Evolutionary conservation across 2,329 filamentous ascomycete genomes (phyloP), one percentile per base, ranked within the genome.

Genomic region (Hypoxylon sp.): DNA sequence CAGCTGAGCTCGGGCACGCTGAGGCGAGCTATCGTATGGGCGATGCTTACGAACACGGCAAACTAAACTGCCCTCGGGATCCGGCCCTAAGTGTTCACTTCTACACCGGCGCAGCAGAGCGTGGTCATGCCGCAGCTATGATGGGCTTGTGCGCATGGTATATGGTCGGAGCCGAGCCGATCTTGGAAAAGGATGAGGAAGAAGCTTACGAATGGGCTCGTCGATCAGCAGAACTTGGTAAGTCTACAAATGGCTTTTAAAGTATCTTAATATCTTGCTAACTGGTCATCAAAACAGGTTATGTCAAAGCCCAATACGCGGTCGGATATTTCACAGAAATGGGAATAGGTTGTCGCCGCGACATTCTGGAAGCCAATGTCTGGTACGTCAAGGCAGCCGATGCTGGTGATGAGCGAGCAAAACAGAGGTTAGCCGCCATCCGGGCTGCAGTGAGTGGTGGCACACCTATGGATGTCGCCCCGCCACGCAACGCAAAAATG

Each of bases 61-160:
- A 90, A 70, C 85, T 98, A 62, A 90, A 88, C 72, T 99, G 96
- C 76, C 96, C 96, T 0, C 89, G 91, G 57, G 96, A 99, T 78
- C 93, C 96, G 1, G 93, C 94, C 1, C 84, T 99, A 58, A 98
- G 94, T 71, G 94, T 99, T 8, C 96, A 99, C 79, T 99, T 98
- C 78, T 99, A 99, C 82, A 99, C 95, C 1, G 91, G 91, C 27
- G 95, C 96, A 11, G 96, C 96, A 2, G 92, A 97, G 76, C 86
- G 87, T 50, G 93, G 93, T 0, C 92, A 98, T 76, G 86, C 94
- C 0, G 87, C 90, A 52, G 95, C 94, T 52, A 98, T 98, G 94
- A 97, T 99, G 94, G 95, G 95, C 3, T 85, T 99, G 7, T 99
- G 96, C 80, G 96, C 96, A 10, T 99, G 96, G 96, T 99, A 98